Conservation (phyloP, 139 green algal species). For the Chlorella sp. region DNA sequence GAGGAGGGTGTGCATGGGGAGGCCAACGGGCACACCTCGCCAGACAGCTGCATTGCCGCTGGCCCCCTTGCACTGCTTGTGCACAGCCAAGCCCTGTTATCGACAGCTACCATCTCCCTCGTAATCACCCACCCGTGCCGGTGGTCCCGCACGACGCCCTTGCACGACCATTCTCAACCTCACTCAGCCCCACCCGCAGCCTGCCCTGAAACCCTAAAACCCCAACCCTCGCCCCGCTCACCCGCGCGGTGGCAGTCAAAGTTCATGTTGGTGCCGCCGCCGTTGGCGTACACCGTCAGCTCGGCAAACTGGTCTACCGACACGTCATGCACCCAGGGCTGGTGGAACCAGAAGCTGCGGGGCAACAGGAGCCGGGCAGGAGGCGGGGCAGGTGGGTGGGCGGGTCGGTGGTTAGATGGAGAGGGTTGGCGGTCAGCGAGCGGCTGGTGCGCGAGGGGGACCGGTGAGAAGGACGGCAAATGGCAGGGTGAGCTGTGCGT, state of each 20-base stretch:
- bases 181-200: neutral
- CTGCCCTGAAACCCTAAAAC: neutral
- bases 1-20: neutral
- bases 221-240: neutral
- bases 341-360: neutral
- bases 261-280: constrained; percentile 11
- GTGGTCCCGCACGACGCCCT: neutral
- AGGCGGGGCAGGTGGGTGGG: neutral
- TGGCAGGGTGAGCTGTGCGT: too few species aligned
- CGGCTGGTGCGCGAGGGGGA: too few species aligned
- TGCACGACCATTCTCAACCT: neutral
- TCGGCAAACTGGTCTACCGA: constrained; percentile 19
- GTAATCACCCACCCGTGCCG: neutral
- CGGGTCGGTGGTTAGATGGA: neutral
- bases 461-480: too few species aligned
- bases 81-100: neutral
- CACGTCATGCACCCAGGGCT: constrained; percentile 18
- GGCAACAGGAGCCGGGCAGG: neutral
- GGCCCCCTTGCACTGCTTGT: neutral
- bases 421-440: too few species aligned
- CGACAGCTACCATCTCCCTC: neutral
- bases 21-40: neutral
- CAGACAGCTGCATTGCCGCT: neutral
- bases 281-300: constrained; percentile 17
- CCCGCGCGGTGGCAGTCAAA: constrained; percentile 23